Base-by-base conservation (phyloP, 495 filamentous ascomycete species). In the Cercophora newfieldiana region DNA sequence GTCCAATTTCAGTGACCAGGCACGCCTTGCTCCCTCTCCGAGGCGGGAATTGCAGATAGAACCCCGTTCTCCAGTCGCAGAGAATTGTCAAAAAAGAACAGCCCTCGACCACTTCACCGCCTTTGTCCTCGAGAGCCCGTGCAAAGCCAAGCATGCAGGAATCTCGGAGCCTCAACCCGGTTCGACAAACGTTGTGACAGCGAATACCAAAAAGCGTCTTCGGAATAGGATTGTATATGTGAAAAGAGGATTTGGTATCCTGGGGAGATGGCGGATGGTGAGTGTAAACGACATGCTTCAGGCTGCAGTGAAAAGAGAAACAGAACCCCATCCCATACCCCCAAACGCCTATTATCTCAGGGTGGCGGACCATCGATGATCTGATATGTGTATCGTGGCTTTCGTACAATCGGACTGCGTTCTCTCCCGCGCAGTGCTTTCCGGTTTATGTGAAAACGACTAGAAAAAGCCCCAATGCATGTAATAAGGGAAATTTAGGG, bases 351-450 rank as follows among this genome's bases (percentile, higher is more conserved):
- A 44, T 31, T 63, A 49, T 66, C 53, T 59, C 48, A 55, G 62
- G 59, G 56, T 70, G 65, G 54, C 58, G 58, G 63, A 64, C 51
- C 65, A 67, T 71, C 61, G 57, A 75, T 72, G 70, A 69, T 72
- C 61, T 69, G 69, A 48, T 72, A 65, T 73, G 67, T 68, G 68
- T 74, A 65, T 77, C 71, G 63, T 75, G 63, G 63, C 72, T 72
- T 73, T 78, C 75, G 71, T 80, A 75, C 72, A 76, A 73, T 71
- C 70, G 59, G 49, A 69, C 72, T 72, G 77, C 67, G 75, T 71
- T 72, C 59, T 68, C 51, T 65, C 63, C 64, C 68, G 65, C 72
- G 66, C 67, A 66, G 69, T 71, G 56, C 65, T 72, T 68, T 62
- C 71, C 29, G 37, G 14, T 57, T 70, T 72, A 64, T 66, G 67